Evolutionary conservation across 1,139 yeast species (phyloP).

Genomic region (Arxiozyma telluris): DNA sequence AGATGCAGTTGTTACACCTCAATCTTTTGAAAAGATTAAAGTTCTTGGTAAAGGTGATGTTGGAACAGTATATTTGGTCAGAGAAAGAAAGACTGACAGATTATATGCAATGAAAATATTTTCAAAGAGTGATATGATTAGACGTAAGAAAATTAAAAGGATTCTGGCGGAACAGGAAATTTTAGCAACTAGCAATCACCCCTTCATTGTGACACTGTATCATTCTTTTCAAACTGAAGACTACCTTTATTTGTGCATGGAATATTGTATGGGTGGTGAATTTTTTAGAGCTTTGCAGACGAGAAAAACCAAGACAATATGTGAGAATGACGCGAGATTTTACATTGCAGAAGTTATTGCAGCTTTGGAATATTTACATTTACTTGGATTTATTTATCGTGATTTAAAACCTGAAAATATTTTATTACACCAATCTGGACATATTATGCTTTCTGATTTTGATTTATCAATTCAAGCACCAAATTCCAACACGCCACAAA

Average conservation of each 20-base stretch:
- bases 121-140: conserved; percentile 86
- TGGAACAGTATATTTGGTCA: conserved; percentile 88
- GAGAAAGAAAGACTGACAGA: conserved; percentile 66
- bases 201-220: conserved; percentile 89
- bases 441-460: conserved; percentile 94
- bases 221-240: conserved; percentile 96
- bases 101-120: conserved; percentile 90
- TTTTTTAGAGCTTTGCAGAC: conserved; percentile 94
- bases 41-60: conserved; percentile 95
- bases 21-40: conserved; percentile 79
- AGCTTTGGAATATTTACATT: conserved; percentile 86
- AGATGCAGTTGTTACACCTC: conserved; percentile 75
- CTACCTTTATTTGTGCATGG: conserved; percentile 91
- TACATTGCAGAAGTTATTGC: conserved; percentile 99
- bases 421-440: conserved; percentile 91
- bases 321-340: conserved; percentile 82
- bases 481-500: conserved; percentile 46
- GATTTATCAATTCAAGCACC: conserved; percentile 89
- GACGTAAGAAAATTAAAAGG: conserved; percentile 86
- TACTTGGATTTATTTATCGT: conserved; percentile 93
- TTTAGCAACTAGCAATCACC: conserved; percentile 90
- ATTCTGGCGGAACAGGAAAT: conserved; percentile 96
- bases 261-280: conserved; percentile 98
- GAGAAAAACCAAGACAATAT: conserved; percentile 73
- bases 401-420: conserved; percentile 95